A percentile compares a stretch with the other conserved stretches of the same genome.
Conservation (phyloP, 805 yeast species). For the Candida fluviatilis region DNA sequence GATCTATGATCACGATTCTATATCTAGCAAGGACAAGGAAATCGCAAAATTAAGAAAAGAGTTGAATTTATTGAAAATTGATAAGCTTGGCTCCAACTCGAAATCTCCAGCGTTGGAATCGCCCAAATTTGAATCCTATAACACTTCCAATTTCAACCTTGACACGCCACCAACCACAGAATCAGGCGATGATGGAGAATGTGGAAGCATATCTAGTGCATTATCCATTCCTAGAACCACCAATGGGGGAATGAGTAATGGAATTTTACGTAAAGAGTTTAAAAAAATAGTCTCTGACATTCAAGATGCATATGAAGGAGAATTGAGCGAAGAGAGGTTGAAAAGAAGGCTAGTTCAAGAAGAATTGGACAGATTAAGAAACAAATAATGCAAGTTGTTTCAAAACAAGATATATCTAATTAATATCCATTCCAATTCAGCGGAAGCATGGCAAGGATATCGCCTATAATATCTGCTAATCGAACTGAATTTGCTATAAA, state of each 20-base stretch:
- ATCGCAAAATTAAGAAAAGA: constrained; percentile 42
- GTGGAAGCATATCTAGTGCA: constrained; percentile 3
- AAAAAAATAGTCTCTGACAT: constrained; percentile 59
- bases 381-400: neutral
- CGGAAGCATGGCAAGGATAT: too few species aligned
- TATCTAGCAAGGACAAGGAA: constrained; percentile 32
- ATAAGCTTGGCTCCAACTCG: constrained; percentile 33
- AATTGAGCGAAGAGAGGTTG: constrained; percentile 53
- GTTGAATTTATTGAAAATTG: constrained; percentile 41
- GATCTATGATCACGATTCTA: constrained; percentile 7
- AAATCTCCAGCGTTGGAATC: constrained; percentile 1
- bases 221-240: constrained; percentile 15
- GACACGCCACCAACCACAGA: constrained; percentile 4
- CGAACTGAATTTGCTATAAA: too few species aligned
- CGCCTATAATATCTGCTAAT: too few species aligned
- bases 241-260: constrained; percentile 36
- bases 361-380: constrained; percentile 12
- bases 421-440: too few species aligned
- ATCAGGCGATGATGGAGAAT: constrained; percentile 14
- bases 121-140: constrained; percentile 1
- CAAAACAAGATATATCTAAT: too few species aligned
- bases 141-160: constrained; percentile 2
- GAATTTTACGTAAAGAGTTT: constrained; percentile 64
- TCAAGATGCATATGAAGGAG: constrained; percentile 57
- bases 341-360: constrained; percentile 41